phyloP scores from a whole-genome alignment of 2,329 filamentous ascomycete species.

The Fusarium sp. region DNA sequence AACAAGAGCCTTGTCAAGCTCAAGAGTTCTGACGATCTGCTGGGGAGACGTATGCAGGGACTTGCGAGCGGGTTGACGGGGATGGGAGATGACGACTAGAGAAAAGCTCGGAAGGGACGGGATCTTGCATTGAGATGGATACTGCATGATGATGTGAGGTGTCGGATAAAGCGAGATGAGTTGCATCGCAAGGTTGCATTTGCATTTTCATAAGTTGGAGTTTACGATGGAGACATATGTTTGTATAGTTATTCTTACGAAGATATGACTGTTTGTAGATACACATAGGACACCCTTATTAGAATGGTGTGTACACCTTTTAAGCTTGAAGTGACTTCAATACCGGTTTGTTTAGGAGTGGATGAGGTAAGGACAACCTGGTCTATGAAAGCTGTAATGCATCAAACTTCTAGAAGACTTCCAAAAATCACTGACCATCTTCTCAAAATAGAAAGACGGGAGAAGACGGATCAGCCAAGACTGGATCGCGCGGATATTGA shows the following conservation, averaged over 20 bases:
- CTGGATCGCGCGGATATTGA: constrained; percentile 36
- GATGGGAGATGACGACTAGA: constrained; percentile 57
- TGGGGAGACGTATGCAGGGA: constrained; percentile 69
- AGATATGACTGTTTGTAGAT: constrained; percentile 31
- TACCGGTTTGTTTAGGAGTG: background rate
- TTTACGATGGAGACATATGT: constrained; percentile 13
- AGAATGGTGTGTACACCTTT: constrained; percentile 9
- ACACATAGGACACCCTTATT: constrained; percentile 38
- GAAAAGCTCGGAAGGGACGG: constrained; percentile 30
- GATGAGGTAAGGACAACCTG: background rate
- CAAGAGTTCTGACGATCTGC: constrained; percentile 68
- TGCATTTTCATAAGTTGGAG: background rate
- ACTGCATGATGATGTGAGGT: background rate
- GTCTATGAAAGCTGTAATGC: background rate
- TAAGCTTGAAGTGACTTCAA: background rate
- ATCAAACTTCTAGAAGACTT: constrained; percentile 40
- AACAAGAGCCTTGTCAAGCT: constrained; percentile 65
- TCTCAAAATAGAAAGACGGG: background rate
- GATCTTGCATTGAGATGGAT: constrained; percentile 8
- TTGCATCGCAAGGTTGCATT: constrained; percentile 12
- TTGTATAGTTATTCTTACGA: constrained; percentile 20
- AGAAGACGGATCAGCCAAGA: constrained; percentile 13
- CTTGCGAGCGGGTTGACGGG: constrained; percentile 67
- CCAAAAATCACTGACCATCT: background rate
- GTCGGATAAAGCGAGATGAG: constrained; percentile 28